Evolutionary conservation across 352 stramenopile species (phyloP).

Genomic region (Phytophthora pluvialis): DNA sequence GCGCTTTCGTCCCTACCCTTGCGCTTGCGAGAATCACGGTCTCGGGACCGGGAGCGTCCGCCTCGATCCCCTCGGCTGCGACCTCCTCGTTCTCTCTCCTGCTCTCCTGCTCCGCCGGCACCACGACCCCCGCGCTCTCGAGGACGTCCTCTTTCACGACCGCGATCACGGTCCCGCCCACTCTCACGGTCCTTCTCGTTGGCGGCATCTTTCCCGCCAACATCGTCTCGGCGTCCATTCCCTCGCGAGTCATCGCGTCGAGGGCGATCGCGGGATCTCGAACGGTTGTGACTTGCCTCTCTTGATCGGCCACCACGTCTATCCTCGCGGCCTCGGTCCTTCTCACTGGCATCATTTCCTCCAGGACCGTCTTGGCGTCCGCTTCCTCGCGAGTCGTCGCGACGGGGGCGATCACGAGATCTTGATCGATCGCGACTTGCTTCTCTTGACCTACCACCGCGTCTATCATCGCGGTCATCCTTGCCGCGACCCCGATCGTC

Average conservation of each 20-base stretch:
- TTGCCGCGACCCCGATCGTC: slow-evolving; percentile 56
- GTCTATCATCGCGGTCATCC: slow-evolving; percentile 41
- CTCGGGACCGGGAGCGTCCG: slow-evolving; percentile 55
- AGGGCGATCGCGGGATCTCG: slow-evolving; percentile 39
- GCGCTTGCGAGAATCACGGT: slow-evolving; percentile 74
- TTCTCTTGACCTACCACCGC: slow-evolving; percentile 44
- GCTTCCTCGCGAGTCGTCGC: slow-evolving; percentile 36
- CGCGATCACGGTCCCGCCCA: slow-evolving; percentile 36
- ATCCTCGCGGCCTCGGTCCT: slow-evolving; percentile 24
- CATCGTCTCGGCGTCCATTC: slow-evolving; percentile 10
- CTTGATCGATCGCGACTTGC: slow-evolving; percentile 63
- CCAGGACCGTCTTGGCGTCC: slow-evolving; percentile 31
- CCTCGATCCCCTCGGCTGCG: slow-evolving; percentile 40
- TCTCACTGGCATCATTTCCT: slow-evolving; percentile 27
- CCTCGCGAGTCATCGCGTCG: slow-evolving; percentile 11
- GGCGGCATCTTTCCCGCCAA: slow-evolving; percentile 7
- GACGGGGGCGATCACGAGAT: slow-evolving; percentile 47
- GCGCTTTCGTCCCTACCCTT: slow-evolving; percentile 61
- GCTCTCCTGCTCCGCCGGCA: slow-evolving; percentile 29
- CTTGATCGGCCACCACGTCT: slow-evolving; percentile 23
- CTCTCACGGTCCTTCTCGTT: slow-evolving; percentile 21
- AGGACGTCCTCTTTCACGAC: slow-evolving; percentile 41
- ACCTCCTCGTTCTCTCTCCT: slow-evolving; percentile 40
- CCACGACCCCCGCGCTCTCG: slow-evolving; percentile 43
- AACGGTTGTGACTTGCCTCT: slow-evolving; percentile 4